Conservation (phyloP, 1,284 basidiomycete genomes). For the Irpex sp. region DNA sequence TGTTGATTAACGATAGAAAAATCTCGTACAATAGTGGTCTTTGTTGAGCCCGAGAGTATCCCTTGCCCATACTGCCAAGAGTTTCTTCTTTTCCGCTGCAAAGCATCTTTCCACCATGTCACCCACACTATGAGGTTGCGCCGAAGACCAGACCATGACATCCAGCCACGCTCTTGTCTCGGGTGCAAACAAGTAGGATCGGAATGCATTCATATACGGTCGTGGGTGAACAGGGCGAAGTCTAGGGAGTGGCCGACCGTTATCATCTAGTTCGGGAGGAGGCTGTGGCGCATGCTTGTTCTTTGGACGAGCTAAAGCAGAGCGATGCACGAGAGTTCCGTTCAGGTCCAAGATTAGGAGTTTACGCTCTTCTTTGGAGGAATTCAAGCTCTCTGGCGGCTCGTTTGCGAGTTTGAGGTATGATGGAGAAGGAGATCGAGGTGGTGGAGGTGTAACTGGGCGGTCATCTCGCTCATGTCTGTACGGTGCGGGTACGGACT, state of each 20-base stretch:
- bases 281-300: conserved; percentile 13
- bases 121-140: conserved; percentile 74
- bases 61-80: conserved; percentile 75
- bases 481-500: background rate
- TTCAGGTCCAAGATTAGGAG: conserved; percentile 82
- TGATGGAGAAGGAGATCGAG: conserved; percentile 22
- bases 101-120: conserved; percentile 68
- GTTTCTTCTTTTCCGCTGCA: conserved; percentile 34
- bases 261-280: conserved; percentile 4
- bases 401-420: conserved; percentile 26
- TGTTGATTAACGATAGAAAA: background rate
- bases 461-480: background rate
- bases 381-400: conserved; percentile 24
- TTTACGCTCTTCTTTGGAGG: conserved; percentile 45
- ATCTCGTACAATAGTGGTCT: conserved; percentile 56
- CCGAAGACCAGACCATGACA: conserved; percentile 86
- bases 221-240: conserved; percentile 49
- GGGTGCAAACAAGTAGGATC: conserved; percentile 59
- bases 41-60: conserved; percentile 66
- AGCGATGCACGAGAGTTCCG: conserved; percentile 74
- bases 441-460: conserved; percentile 23
- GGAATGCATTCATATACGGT: conserved; percentile 69
- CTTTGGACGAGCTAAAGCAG: conserved; percentile 31
- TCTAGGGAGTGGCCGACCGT: conserved; percentile 19
- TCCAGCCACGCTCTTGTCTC: conserved; percentile 62